Evolutionary conservation across 2,329 filamentous ascomycete species (phyloP).

Genomic region (Anthostomella pinea): DNA sequence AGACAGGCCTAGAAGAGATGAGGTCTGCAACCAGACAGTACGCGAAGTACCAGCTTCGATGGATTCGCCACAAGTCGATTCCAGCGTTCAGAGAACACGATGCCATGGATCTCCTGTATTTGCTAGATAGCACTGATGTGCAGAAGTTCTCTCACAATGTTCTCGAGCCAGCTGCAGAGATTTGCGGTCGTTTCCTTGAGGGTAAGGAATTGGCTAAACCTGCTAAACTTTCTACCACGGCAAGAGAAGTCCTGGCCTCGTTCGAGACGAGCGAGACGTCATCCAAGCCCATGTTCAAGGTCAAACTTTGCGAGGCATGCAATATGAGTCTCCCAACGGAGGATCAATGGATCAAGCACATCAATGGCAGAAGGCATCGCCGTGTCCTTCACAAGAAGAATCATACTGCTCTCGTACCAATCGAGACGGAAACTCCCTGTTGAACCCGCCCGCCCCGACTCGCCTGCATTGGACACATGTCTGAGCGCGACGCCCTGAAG

Average conservation of each 20-base stretch:
- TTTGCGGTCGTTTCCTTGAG: slow-evolving; percentile 63
- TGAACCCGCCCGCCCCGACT: no score
- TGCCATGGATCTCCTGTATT: slow-evolving; percentile 60
- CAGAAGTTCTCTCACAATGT: slow-evolving; percentile 62
- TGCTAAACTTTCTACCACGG: slow-evolving; percentile 44
- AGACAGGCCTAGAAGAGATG: slow-evolving; percentile 66
- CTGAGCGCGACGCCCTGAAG: no score
- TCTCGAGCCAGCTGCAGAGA: slow-evolving; percentile 56
- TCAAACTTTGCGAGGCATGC: slow-evolving; percentile 69
- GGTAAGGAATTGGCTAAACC: slow-evolving; percentile 53
- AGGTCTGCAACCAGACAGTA: slow-evolving; percentile 86
- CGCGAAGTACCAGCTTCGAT: slow-evolving; percentile 77
- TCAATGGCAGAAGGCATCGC: slow-evolving; percentile 42
- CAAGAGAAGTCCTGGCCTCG: slow-evolving; percentile 54
- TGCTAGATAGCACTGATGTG: slow-evolving; percentile 77
- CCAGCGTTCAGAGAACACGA: slow-evolving; percentile 59
- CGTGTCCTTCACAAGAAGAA: slow-evolving; percentile 26
- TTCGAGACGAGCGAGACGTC: slow-evolving; percentile 57
- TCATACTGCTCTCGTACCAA: slow-evolving; percentile 27
- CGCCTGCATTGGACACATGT: no score
- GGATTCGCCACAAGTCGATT: slow-evolving; percentile 82
- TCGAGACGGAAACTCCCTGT: slow-evolving; percentile 5
- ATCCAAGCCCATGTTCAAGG: slow-evolving; percentile 36
- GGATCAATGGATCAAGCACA: slow-evolving; percentile 46
- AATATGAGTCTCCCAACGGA: slow-evolving; percentile 59